These are phyloP conservation scores for Fonsecaea nubica DNA, from an alignment of 2,329 filamentous ascomycete genomes.

Conservation along the genomic window DNA sequence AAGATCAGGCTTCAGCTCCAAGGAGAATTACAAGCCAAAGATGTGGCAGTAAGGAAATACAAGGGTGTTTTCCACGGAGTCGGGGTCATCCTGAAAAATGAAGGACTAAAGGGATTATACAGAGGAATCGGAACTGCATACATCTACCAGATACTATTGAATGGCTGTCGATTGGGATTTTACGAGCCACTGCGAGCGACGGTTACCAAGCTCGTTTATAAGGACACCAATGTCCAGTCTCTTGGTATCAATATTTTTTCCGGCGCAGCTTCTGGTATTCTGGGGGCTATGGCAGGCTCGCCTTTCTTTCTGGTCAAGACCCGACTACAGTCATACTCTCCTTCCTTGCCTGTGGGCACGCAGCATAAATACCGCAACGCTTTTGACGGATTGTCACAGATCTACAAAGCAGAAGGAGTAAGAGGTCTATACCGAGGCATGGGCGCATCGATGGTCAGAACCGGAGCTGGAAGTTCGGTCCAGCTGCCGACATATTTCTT, in stretches of 20 bases:
- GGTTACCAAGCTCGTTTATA: constrained; percentile 72
- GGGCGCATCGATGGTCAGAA: constrained; percentile 91
- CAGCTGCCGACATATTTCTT: constrained; percentile 98
- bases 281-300: constrained; percentile 90
- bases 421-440: constrained; percentile 88
- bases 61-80: constrained; percentile 90
- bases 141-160: constrained; percentile 93
- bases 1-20: constrained; percentile 99
- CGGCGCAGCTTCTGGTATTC: constrained; percentile 84
- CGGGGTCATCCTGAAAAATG: constrained; percentile 85
- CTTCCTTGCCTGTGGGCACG: constrained; percentile 92
- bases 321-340: constrained; percentile 88
- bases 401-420: constrained; percentile 78
- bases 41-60: constrained; percentile 85
- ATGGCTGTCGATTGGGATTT: constrained; percentile 94
- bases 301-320: constrained; percentile 99
- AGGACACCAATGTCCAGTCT: constrained; percentile 76
- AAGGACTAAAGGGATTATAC: constrained; percentile 84
- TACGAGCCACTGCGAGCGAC: constrained; percentile 89
- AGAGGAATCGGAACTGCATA: constrained; percentile 91
- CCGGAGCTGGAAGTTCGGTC: constrained; percentile 92
- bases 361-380: constrained; percentile 92
- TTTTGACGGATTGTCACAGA: constrained; percentile 78
- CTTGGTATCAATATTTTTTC: constrained; percentile 92
- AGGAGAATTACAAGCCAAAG: constrained; percentile 88